Evolutionary conservation across 805 yeast genomes (phyloP).

Genomic region (Aciculoconidium aculeatum): DNA sequence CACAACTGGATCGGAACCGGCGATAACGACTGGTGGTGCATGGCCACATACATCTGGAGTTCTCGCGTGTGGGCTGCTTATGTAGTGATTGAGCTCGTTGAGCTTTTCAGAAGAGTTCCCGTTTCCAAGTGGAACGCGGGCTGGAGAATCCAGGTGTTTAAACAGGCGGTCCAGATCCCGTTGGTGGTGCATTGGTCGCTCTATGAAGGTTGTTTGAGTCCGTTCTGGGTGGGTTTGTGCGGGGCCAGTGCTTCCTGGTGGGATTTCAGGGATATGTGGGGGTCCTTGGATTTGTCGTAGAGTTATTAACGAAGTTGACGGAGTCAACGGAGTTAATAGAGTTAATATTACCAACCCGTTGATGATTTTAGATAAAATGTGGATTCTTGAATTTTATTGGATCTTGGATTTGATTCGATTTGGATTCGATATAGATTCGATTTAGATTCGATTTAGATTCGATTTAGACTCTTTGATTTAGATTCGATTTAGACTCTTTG

Average conservation of each 20-base stretch:
- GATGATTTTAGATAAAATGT: no score
- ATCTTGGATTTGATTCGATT: no score
- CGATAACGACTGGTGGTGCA: slow-evolving; percentile 37
- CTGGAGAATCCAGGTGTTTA: slow-evolving; percentile 33
- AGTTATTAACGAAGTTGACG: no score
- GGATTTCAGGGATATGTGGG: slow-evolving; percentile 32
- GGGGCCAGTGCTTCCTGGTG: slow-evolving; percentile 42
- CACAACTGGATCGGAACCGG: slow-evolving; percentile 40
- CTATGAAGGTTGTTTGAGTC: slow-evolving; percentile 38
- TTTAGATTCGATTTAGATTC: no score
- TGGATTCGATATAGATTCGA: no score
- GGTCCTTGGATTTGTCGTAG: slow-evolving; percentile 32
- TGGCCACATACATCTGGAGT: slow-evolving; percentile 40
- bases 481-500: no score
- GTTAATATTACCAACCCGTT: no score
- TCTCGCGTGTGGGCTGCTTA: slow-evolving; percentile 41
- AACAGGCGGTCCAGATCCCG: slow-evolving; percentile 35
- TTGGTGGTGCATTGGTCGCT: slow-evolving; percentile 41
- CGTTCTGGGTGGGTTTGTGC: slow-evolving; percentile 45
- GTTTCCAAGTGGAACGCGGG: slow-evolving; percentile 26
- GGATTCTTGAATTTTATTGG: no score
- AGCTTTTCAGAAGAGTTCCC: slow-evolving; percentile 37
- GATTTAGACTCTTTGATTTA: no score
- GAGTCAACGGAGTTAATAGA: no score
- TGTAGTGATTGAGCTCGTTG: slow-evolving; percentile 32